These are phyloP conservation scores for Elsinoe australis DNA, from an alignment of 2,329 filamentous ascomycete species.

Conservation along the genomic window DNA sequence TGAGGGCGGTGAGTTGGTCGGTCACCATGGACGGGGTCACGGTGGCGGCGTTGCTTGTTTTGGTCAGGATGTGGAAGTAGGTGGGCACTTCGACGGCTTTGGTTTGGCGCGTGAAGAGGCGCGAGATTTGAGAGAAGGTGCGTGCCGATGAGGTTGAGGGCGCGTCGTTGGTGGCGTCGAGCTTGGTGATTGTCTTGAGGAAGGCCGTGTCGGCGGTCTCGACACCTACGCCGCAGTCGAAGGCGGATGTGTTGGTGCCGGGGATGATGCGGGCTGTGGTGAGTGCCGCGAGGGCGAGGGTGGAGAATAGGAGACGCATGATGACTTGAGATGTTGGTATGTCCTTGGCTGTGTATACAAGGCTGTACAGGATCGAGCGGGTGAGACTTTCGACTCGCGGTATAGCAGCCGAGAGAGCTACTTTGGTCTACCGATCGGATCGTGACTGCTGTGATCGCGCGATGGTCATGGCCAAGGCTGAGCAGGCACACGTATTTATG, in stretches of 20 bases:
- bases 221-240: constrained; percentile 38
- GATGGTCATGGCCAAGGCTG: background rate
- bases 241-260: constrained; percentile 26
- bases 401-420: background rate
- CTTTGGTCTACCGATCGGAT: constrained; percentile 6
- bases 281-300: constrained; percentile 19
- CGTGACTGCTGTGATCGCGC: background rate
- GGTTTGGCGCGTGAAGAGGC: constrained; percentile 19
- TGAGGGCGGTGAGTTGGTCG: constrained; percentile 34
- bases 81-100: constrained; percentile 33
- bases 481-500: constrained; percentile 3
- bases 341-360: background rate
- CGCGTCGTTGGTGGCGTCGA: constrained; percentile 24
- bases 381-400: background rate
- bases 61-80: constrained; percentile 42
- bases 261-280: constrained; percentile 18
- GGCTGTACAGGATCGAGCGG: background rate
- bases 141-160: constrained; percentile 19
- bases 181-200: constrained; percentile 33
- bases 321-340: background rate
- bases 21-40: constrained; percentile 37
- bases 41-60: constrained; percentile 29
- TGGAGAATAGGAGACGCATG: constrained; percentile 19
- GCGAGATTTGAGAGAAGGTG: constrained; percentile 25
- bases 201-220: constrained; percentile 34